These are phyloP conservation scores for Suillus plorans DNA, from an alignment of 768 basidiomycete species.

Conservation along the genomic window DNA sequence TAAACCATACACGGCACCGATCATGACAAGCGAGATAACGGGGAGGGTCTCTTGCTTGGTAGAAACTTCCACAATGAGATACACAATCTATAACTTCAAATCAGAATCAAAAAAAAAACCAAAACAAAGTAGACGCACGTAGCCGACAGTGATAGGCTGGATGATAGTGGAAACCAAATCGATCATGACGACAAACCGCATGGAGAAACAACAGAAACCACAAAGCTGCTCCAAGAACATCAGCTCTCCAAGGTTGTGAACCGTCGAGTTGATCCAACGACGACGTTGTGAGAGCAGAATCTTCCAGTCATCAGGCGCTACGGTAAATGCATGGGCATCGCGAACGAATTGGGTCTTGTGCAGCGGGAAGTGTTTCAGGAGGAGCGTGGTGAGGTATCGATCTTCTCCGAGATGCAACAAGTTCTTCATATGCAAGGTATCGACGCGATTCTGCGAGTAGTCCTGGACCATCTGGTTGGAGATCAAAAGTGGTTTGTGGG, in stretches of 20 bases:
- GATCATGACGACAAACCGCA: constrained; percentile 98
- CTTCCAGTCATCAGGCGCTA: constrained; percentile 95
- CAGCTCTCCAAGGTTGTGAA: constrained; percentile 94
- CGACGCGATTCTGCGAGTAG: constrained; percentile 94
- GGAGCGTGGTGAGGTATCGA: constrained; percentile 94
- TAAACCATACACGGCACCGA: constrained; percentile 91
- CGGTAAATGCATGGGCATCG: constrained; percentile 91
- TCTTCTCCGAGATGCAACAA: constrained; percentile 97
- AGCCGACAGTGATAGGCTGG: constrained; percentile 84
- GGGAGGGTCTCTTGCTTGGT: constrained; percentile 70
- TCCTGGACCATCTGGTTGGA: constrained; percentile 88
- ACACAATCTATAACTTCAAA: constrained; percentile 61
- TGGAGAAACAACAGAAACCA: constrained; percentile 98
- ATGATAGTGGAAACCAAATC: constrained; percentile 87
- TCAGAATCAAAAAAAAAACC: not conserved
- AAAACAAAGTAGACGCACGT: constrained; percentile 53
- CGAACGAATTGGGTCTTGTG: constrained; percentile 96
- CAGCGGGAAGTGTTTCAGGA: constrained; percentile 92
- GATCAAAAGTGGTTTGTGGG: constrained; percentile 91
- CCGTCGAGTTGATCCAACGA: constrained; percentile 99
- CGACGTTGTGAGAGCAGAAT: constrained; percentile 93
- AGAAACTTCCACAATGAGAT: constrained; percentile 80
- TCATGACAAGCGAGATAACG: constrained; percentile 83
- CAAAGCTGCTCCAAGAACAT: constrained; percentile 89
- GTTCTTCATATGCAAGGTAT: constrained; percentile 99